phyloP scores from a whole-genome alignment of 805 yeast species.

The Cyberlindnera petersonii region DNA sequence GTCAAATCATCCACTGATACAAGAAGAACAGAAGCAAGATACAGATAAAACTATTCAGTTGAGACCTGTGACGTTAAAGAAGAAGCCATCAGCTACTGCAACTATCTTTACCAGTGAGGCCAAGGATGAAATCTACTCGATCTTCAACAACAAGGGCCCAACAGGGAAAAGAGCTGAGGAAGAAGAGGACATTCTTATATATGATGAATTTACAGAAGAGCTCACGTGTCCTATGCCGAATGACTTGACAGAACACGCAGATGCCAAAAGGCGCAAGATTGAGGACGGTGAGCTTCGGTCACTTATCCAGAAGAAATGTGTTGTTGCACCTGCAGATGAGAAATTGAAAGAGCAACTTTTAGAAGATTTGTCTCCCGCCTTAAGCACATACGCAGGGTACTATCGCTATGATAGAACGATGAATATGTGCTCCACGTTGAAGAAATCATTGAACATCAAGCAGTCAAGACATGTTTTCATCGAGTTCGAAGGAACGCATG shows the following conservation, averaged over 20 bases:
- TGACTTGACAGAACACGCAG: conserved; percentile 33
- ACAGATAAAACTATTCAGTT: conserved; percentile 25
- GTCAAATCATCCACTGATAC: conserved; percentile 12
- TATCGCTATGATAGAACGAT: conserved; percentile 30
- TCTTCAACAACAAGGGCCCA: conserved; percentile 62
- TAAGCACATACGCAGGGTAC: conserved; percentile 31
- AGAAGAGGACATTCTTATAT: conserved; percentile 21
- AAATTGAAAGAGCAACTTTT: conserved; percentile 38
- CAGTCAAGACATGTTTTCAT: conserved; percentile 35
- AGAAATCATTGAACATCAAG: conserved; percentile 34
- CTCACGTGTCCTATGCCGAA: conserved; percentile 30
- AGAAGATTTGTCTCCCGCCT: conserved; percentile 34
- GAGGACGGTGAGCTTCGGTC: conserved; percentile 4
- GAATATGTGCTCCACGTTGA: conserved; percentile 33
- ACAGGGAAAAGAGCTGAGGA: conserved; percentile 32
- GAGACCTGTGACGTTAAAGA: conserved; percentile 14
- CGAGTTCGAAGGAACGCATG: conserved; percentile 40
- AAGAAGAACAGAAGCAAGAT: conserved; percentile 2
- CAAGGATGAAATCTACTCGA: conserved; percentile 63
- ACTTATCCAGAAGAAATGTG: conserved; percentile 13
- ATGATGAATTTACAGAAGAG: conserved; percentile 35
- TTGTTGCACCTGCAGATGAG: conserved; percentile 45
- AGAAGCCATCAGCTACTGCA: conserved; percentile 67
- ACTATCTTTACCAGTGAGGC: conserved; percentile 76
- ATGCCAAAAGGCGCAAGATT: conserved; percentile 1